phyloP scores from a whole-genome alignment of 2,329 filamentous ascomycete species.

The Alternaria brassicicola region DNA sequence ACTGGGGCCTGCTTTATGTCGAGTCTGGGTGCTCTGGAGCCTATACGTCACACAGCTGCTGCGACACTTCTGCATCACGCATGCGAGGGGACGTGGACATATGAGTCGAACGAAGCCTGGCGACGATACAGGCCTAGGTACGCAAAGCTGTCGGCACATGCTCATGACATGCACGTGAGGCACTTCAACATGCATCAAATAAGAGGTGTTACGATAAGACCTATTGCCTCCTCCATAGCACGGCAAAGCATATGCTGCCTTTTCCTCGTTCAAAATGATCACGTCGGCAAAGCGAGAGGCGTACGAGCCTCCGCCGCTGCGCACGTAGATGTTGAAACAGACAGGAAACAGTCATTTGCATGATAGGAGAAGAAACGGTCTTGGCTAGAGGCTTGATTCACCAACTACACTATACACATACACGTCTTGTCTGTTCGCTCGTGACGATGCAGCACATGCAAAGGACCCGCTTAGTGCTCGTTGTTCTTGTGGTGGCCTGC shows the following conservation, averaged over 20 bases:
- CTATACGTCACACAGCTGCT: constrained; percentile 8
- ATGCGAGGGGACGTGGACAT: neutral
- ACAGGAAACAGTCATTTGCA: neutral
- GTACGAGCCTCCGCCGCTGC: neutral
- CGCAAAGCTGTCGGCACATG: neutral
- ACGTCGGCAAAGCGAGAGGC: neutral
- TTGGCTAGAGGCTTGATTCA: constrained; percentile 40
- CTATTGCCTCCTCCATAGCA: neutral
- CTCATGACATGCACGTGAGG: constrained; percentile 6
- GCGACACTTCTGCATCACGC: constrained; percentile 2
- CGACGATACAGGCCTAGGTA: neutral
- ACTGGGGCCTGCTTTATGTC: constrained; percentile 18
- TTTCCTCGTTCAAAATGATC: neutral
- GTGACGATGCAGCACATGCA: constrained; percentile 8
- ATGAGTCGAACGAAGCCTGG: neutral
- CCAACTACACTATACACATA: constrained; percentile 50
- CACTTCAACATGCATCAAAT: neutral
- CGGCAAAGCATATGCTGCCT: neutral
- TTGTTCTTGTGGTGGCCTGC: constrained; percentile 99
- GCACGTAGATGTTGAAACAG: neutral
- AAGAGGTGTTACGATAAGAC: neutral
- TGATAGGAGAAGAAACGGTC: constrained; percentile 8
- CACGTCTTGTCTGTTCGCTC: constrained; percentile 33
- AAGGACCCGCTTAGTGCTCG: constrained; percentile 73
- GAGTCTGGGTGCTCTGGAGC: neutral